These are phyloP conservation scores for Tirmania nivea DNA, from an alignment of 495 filamentous ascomycete genomes.

Conservation along the genomic window DNA sequence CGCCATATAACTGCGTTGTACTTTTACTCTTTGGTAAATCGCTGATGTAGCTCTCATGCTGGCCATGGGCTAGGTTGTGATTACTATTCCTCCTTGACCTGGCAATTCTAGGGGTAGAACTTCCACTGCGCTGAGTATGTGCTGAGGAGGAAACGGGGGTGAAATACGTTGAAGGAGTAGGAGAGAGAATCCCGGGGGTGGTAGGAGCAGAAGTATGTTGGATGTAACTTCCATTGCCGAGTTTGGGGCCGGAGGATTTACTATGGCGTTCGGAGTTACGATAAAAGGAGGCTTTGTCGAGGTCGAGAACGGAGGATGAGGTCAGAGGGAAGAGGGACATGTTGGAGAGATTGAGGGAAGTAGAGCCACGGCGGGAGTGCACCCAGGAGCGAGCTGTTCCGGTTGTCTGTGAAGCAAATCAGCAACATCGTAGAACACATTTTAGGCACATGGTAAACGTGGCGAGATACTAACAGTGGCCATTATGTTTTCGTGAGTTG, in stretches of 20 bases:
- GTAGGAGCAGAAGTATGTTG: slow-evolving; percentile 23
- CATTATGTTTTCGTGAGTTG: too few relatives aligned
- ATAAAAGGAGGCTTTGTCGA: neutral
- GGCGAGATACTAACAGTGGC: too few relatives aligned
- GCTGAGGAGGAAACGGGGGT: neutral
- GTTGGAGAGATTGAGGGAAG: slow-evolving; percentile 14
- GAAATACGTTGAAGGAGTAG: slow-evolving; percentile 14
- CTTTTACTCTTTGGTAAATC: slow-evolving; percentile 17
- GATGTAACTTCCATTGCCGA: slow-evolving; percentile 10
- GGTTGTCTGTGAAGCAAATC: neutral
- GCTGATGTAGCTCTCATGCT: slow-evolving; percentile 15
- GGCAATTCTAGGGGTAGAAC: neutral
- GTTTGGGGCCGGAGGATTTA: neutral
- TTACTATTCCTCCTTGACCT: slow-evolving; percentile 23
- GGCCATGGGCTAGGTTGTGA: slow-evolving; percentile 3
- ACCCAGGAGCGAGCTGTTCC: neutral
- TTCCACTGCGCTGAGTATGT: neutral
- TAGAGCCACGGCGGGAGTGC: slow-evolving; percentile 14
- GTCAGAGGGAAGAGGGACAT: slow-evolving; percentile 16
- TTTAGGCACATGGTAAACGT: too few relatives aligned
- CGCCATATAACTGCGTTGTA: slow-evolving; percentile 4
- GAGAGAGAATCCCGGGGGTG: slow-evolving; percentile 33
- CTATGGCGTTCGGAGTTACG: neutral
- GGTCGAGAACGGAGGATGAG: neutral
- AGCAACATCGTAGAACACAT: too few relatives aligned